Evolutionary conservation across 352 stramenopile species (phyloP).

Genomic region (Phytophthora lateralis): DNA sequence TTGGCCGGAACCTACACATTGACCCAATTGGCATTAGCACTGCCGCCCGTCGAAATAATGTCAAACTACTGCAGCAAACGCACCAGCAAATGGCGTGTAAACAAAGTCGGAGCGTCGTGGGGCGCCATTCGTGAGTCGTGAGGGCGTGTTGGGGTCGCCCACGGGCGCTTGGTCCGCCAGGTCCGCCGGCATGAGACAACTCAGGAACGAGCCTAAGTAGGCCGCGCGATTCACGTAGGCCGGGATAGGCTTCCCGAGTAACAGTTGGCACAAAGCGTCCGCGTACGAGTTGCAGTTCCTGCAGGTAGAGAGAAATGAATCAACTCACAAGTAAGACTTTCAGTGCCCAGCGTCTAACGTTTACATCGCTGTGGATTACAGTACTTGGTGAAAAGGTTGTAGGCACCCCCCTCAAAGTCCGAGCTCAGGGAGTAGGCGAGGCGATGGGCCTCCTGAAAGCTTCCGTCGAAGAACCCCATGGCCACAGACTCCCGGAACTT

Average conservation of each 20-base stretch:
- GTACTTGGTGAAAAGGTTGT: conserved; percentile 92
- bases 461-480: conserved; percentile 91
- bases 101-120: conserved; percentile 40
- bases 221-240: conserved; percentile 93
- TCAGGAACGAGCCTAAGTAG: conserved; percentile 92
- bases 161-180: conserved; percentile 65
- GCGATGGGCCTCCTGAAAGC: conserved; percentile 72
- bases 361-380: neutral
- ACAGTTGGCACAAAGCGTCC: conserved; percentile 82
- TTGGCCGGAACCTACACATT: conserved; percentile 49
- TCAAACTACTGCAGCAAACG: conserved; percentile 5
- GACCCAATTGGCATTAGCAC: neutral
- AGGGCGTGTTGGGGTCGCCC: conserved; percentile 36
- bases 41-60: too few species aligned
- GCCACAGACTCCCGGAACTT: conserved; percentile 90
- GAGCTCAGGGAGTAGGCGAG: conserved; percentile 86
- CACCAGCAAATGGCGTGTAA: conserved; percentile 74
- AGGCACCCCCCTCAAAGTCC: conserved; percentile 87
- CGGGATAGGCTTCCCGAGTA: conserved; percentile 86
- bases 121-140: conserved; percentile 20
- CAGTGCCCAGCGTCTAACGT: too few species aligned
- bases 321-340: neutral
- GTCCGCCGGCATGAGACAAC: conserved; percentile 74
- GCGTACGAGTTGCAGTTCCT: conserved; percentile 96
- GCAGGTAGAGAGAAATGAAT: neutral